These are phyloP conservation scores for Claviceps maximensis DNA, from an alignment of 2,329 filamentous ascomycete genomes.

Conservation along the genomic window DNA sequence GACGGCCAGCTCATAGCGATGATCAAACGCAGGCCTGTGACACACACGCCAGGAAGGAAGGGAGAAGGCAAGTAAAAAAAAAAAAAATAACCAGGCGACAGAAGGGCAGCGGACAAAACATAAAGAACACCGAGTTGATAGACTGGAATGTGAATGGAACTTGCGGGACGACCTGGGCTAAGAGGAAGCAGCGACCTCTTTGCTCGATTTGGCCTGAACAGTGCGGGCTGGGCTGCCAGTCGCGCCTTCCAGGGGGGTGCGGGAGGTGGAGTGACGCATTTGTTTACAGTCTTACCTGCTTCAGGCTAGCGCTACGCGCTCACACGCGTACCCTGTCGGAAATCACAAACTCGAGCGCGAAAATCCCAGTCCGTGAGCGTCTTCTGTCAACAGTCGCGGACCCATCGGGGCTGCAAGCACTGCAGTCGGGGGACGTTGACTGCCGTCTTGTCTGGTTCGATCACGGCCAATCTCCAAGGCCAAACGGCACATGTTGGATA, in stretches of 20 bases:
- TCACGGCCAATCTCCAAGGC: background rate
- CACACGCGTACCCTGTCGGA: conserved; percentile 19
- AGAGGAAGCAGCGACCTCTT: conserved; percentile 4
- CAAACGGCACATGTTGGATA: background rate
- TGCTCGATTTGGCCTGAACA: conserved; percentile 6
- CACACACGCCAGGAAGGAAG: background rate
- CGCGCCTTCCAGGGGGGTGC: conserved; percentile 8
- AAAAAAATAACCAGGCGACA: background rate
- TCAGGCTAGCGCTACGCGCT: conserved; percentile 18
- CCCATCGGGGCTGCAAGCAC: no score
- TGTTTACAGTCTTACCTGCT: conserved; percentile 23
- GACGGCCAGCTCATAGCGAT: conserved; percentile 3
- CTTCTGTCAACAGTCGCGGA: no score
- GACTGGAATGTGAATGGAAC: conserved; percentile 6
- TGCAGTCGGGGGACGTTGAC: no score
- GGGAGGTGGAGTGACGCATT: conserved; percentile 20
- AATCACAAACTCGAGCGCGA: conserved; percentile 5
- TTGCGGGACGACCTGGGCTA: conserved; percentile 5
- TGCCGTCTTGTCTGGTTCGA: background rate
- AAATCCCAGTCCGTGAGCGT: background rate
- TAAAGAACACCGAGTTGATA: background rate
- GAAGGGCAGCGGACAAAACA: background rate
- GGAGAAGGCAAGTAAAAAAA: background rate
- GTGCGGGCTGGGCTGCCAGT: conserved; percentile 7
- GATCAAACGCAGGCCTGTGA: conserved; percentile 1